phyloP scores from a whole-genome alignment of 352 stramenopile species.

The Blastocystis sp. region DNA sequence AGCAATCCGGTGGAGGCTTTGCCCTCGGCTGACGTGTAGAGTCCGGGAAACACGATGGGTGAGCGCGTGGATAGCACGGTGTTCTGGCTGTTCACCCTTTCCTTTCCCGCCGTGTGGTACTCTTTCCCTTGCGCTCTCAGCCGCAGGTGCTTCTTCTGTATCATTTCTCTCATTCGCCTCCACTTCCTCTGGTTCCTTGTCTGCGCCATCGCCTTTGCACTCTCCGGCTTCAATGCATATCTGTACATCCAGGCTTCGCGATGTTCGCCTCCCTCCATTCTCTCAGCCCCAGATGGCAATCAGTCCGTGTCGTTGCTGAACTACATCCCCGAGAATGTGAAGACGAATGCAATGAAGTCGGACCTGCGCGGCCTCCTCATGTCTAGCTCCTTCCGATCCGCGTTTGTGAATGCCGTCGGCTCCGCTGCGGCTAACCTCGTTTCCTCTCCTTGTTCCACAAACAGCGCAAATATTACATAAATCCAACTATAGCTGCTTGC shows the following conservation, averaged over 20 bases:
- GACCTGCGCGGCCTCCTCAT: neutral
- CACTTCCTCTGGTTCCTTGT: constrained; percentile 6
- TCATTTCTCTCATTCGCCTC: constrained; percentile 20
- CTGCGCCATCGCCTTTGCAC: neutral
- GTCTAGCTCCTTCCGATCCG: neutral
- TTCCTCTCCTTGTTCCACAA: neutral
- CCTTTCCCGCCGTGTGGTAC: constrained; percentile 11
- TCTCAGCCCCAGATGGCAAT: neutral
- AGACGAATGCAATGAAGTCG: neutral
- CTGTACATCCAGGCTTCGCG: constrained; percentile 1
- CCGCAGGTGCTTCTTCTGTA: constrained; percentile 2
- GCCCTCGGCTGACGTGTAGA: neutral
- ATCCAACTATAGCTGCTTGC: too few species aligned
- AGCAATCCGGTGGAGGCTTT: neutral
- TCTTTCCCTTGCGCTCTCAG: neutral
- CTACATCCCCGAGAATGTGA: constrained; percentile 6
- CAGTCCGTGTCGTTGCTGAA: constrained; percentile 1
- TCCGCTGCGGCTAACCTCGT: neutral
- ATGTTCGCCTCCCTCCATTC: neutral
- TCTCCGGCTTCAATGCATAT: neutral
- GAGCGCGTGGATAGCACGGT: neutral
- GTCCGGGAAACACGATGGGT: neutral
- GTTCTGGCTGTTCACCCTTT: constrained; percentile 6
- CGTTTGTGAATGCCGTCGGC: neutral
- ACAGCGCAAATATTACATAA: neutral